Conservation (phyloP, 2,329 filamentous ascomycete genomes). For the Paraphaeosphaeria sporulosa region DNA sequence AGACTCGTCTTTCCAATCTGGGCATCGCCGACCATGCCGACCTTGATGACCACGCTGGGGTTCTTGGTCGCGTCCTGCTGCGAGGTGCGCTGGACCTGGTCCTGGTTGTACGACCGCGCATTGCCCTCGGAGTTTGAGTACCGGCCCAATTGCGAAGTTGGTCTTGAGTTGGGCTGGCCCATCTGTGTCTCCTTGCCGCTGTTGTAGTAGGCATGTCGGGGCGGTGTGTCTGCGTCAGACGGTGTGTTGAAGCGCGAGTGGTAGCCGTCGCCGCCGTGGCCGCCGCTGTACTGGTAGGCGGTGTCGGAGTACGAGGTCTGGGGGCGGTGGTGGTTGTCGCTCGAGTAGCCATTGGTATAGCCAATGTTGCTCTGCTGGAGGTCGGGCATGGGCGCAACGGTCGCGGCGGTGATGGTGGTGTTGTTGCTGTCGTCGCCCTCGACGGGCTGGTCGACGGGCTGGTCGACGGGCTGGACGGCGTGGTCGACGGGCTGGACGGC, state of each 20-base stretch:
- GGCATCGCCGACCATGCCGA: constrained; percentile 98
- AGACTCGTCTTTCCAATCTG: constrained; percentile 99
- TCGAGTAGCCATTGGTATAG: constrained; percentile 43
- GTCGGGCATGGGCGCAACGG: constrained; percentile 45
- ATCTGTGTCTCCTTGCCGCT: constrained; percentile 43
- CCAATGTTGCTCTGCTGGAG: constrained; percentile 38
- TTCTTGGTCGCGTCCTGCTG: constrained; percentile 56
- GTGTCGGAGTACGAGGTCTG: constrained; percentile 64
- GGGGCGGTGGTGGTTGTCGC: constrained; percentile 55
- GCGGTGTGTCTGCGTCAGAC: constrained; percentile 57
- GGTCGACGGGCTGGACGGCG: constrained; percentile 42
- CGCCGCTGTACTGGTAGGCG: constrained; percentile 49
- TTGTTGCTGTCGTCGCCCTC: constrained; percentile 58
- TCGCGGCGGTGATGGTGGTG: constrained; percentile 55
- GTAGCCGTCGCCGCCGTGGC: constrained; percentile 33
- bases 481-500: not conserved
- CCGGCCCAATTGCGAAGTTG: constrained; percentile 59
- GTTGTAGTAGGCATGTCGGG: constrained; percentile 45
- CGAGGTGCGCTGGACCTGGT: constrained; percentile 55
- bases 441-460: constrained; percentile 47
- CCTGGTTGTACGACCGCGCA: constrained; percentile 51
- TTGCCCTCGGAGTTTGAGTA: constrained; percentile 56
- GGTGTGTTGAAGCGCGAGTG: constrained; percentile 54
- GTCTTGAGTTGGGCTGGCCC: constrained; percentile 52
- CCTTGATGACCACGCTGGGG: constrained; percentile 91